Conservation (phyloP, 2,329 filamentous ascomycete species). For the Nemania sp. region DNA sequence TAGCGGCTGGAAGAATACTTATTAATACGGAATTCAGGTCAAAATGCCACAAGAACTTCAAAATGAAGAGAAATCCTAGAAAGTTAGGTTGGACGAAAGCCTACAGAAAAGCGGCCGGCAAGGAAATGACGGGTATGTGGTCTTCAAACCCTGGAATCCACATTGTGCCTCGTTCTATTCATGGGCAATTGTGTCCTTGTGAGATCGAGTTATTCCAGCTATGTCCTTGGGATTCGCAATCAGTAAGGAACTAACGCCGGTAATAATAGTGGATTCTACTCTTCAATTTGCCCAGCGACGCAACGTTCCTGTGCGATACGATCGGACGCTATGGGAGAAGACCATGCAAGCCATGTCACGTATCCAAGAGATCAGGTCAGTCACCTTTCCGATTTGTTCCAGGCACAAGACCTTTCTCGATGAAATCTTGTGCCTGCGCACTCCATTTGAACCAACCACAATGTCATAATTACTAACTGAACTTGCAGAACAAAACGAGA, state of each 20-base stretch:
- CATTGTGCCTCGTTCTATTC: no score
- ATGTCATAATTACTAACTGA: conserved; percentile 5
- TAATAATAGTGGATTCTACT: conserved; percentile 75
- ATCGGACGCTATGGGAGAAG: conserved; percentile 84
- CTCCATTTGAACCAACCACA: not conserved
- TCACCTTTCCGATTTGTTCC: not conserved
- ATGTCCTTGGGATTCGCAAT: not conserved
- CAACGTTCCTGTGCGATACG: conserved; percentile 94
- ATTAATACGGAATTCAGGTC: conserved; percentile 16
- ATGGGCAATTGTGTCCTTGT: no score
- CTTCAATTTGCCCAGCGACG: conserved; percentile 89
- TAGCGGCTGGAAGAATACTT: not conserved
- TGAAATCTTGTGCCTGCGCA: not conserved
- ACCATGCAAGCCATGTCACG: conserved; percentile 93
- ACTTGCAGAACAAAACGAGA: conserved; percentile 64
- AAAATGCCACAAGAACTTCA: conserved; percentile 34
- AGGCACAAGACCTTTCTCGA: not conserved
- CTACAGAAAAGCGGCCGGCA: conserved; percentile 54
- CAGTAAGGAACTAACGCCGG: conserved; percentile 10
- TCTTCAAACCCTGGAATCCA: not conserved
- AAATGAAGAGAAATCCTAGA: conserved; percentile 94
- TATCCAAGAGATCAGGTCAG: conserved; percentile 30
- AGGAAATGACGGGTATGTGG: conserved; percentile 63
- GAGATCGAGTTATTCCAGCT: no score
- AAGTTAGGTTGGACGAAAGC: conserved; percentile 94